Evolutionary conservation across 805 yeast genomes (phyloP).

Genomic region (Ogataea angusta): DNA sequence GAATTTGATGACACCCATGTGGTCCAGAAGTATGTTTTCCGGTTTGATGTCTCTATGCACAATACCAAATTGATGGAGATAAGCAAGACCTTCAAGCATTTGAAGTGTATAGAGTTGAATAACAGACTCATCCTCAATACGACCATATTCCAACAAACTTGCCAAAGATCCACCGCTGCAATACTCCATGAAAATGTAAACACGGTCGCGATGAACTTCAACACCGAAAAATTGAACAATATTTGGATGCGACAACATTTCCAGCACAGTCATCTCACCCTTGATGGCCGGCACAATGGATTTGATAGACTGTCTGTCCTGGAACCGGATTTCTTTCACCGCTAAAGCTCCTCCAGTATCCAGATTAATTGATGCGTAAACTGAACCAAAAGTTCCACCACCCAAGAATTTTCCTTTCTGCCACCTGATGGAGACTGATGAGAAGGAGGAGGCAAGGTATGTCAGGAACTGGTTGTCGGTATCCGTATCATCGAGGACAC

Average conservation of each 20-base stretch:
- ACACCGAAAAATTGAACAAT: conserved; percentile 96
- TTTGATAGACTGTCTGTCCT: conserved; percentile 80
- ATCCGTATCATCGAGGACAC: conserved; percentile 84
- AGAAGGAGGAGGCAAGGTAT: conserved; percentile 81
- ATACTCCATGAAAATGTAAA: conserved; percentile 94
- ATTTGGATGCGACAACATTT: conserved; percentile 93
- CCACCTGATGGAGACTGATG: conserved; percentile 93
- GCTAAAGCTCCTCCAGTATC: conserved; percentile 97
- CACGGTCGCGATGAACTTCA: conserved; percentile 93
- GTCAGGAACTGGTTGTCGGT: conserved; percentile 84
- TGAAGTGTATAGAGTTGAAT: conserved; percentile 87
- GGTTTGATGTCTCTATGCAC: conserved; percentile 98
- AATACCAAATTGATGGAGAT: conserved; percentile 89
- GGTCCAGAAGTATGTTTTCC: conserved; percentile 85
- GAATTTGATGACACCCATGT: conserved; percentile 87
- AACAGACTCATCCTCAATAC: conserved; percentile 93
- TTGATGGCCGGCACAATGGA: conserved; percentile 84
- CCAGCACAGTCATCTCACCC: conserved; percentile 95
- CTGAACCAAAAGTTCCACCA: conserved; percentile 94
- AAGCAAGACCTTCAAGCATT: conserved; percentile 92
- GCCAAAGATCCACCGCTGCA: conserved; percentile 96
- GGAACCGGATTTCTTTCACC: conserved; percentile 90
- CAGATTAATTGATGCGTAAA: conserved; percentile 84
- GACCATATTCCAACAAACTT: conserved; percentile 78
- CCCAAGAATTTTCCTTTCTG: conserved; percentile 93